Evolutionary conservation across 148 eudicot species (phyloP).

Genomic region (Diospyros kaki): DNA sequence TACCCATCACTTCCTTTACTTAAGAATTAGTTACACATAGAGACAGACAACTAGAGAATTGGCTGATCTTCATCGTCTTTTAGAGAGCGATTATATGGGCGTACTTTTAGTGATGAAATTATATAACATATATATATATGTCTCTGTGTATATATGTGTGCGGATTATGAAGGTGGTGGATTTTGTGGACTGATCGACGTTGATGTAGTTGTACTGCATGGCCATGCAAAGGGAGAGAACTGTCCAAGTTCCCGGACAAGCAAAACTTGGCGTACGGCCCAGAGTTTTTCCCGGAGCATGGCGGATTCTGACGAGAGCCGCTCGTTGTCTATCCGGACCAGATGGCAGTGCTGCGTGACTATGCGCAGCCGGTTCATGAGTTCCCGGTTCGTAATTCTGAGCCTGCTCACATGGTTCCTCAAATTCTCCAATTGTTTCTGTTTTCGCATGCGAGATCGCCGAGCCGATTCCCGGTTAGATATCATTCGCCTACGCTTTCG

Average conservation of each 20-base stretch:
- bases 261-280: constrained; percentile 29
- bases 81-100: background rate
- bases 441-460: constrained; percentile 60
- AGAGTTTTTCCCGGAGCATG: constrained; percentile 35
- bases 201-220: constrained; percentile 13
- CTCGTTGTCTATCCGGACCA: constrained; percentile 33
- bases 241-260: constrained; percentile 34
- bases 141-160: no score
- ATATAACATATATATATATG: background rate
- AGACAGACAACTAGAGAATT: background rate
- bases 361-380: constrained; percentile 35
- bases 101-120: background rate
- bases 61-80: background rate
- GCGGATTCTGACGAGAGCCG: constrained; percentile 29
- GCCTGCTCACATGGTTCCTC: constrained; percentile 34
- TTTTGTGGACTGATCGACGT: constrained; percentile 19
- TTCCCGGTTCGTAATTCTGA: constrained; percentile 34
- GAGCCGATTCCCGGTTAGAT: constrained; percentile 56
- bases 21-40: no score
- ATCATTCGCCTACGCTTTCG: constrained; percentile 51
- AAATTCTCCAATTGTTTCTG: constrained; percentile 46
- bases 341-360: constrained; percentile 21
- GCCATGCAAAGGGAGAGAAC: constrained; percentile 17
- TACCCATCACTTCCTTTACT: background rate
- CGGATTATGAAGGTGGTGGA: constrained; percentile 3